Evolutionary conservation across 257 asterid genomes (phyloP).

Genomic region (Eucommia ulmoides): DNA sequence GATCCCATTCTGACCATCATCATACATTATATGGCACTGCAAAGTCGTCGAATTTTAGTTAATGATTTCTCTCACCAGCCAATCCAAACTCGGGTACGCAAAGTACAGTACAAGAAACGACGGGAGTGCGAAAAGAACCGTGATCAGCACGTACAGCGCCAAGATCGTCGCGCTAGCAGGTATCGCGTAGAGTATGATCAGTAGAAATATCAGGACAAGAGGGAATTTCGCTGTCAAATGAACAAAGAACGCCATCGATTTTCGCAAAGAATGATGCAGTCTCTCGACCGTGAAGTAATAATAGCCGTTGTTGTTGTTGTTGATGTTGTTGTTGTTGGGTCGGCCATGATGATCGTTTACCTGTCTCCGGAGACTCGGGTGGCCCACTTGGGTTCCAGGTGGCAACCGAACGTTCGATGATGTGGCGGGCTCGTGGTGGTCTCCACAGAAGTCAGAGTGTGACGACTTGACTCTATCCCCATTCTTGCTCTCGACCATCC

Average conservation of each 20-base stretch:
- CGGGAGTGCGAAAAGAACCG: constrained; percentile 67
- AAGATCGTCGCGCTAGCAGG: constrained; percentile 88
- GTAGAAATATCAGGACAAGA: constrained; percentile 60
- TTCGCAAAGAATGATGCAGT: constrained; percentile 42
- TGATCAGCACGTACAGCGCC: constrained; percentile 67
- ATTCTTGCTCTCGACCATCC: constrained; percentile 97
- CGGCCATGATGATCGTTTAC: constrained; percentile 21
- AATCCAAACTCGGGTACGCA: constrained; percentile 89
- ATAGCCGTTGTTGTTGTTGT: too few species aligned
- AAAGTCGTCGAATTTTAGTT: too few species aligned
- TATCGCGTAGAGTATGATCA: constrained; percentile 58
- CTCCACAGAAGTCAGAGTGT: constrained; percentile 42
- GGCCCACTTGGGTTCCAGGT: constrained; percentile 21
- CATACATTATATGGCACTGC: too few species aligned
- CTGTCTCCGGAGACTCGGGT: too few species aligned
- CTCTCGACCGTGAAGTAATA: constrained; percentile 39
- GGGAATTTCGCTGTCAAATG: constrained; percentile 86
- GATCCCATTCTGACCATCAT: too few species aligned
- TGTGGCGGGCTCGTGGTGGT: constrained; percentile 40
- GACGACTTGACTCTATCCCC: constrained; percentile 68
- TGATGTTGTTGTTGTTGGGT: constrained; percentile 15
- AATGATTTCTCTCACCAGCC: constrained; percentile 88
- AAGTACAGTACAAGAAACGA: constrained; percentile 81
- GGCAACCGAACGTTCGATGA: constrained; percentile 14
- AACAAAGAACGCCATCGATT: constrained; percentile 55